Base-by-base conservation (phyloP, 2,329 filamentous ascomycete species). In the Tympanopsis confertula region DNA sequence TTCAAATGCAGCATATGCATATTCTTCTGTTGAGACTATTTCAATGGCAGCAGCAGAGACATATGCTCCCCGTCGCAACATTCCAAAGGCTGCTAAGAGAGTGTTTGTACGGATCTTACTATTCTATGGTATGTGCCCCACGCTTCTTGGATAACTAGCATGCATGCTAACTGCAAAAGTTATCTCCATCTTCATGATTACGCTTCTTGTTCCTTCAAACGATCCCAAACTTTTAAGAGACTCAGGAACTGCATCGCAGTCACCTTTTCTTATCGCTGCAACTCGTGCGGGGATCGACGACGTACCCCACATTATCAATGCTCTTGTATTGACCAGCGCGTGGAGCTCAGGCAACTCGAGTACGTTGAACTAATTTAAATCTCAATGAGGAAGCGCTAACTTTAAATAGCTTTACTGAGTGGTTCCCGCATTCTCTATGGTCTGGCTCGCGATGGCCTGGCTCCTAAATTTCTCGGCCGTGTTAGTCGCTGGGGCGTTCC, bases 361-460 rank as follows among this genome's bases (percentile, higher is more conserved):
- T n/a, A 56, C 73, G 48, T 58, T 76, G n/a, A 59, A 75, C 13
- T 63, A 61, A 3, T 63, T 69, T 5, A 66, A 68, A 1, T 69
- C 73, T 42, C 69, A 63, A 35, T 70, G 70, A 2, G 70, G 69
- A 1, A 73, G 74, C 51, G 68, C 63, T 22, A 73, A 72, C 46
- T 63, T 71, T 41, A 45, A 45, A 32, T 44, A 41, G 36, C 26
- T 20, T 22, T 44, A 20, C 35, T 39, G 4, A 29, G 41, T 5
- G 33, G 33, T 12, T 26, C 19, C n/a, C 35, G 38, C 7, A 20
- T 17, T 14, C 38, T 40, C 3, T 74, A 72, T 49, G 69, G 64
- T n/a, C 58, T 75, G 5, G 69, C 47, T 0, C 39, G 43, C 20
- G 67, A 71, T 42, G 63, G 66, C 15, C 64, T 69, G 45, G 68